Evolutionary conservation across 2,329 filamentous ascomycete species (phyloP), one percentile per base, ranked within the genome.

Genomic region (Diaporthe humulicola): DNA sequence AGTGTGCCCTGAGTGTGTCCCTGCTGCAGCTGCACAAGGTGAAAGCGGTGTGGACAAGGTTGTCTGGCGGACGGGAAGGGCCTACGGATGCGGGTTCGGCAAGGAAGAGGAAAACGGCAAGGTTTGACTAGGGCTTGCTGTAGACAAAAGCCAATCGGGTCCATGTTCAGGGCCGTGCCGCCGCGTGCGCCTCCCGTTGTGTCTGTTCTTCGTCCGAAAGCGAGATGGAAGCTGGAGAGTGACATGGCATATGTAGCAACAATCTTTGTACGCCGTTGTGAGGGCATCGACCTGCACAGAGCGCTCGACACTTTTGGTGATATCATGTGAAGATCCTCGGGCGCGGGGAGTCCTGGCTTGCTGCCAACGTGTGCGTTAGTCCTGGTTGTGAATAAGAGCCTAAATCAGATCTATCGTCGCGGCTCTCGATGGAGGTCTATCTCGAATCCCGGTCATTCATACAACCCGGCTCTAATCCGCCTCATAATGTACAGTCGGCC

Each of bases 1-100:
- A 25, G 78, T 85, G 9, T 85, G 84, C 73, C 81, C 82, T 2
- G 74, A 77, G n/a, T 84, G 82, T 36, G 77, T 76, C 9, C 64
- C 71, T 17, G 67, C 61, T 3, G 61, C 70, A 10, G 60, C 75
- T 7, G 25, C 30, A 17, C 45, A 56, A 22, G 33, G 45, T 19
- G 77, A 75, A 7, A 60, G 42, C 30, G 67, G 19, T 52, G 56
- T 38, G n/a, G 77, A 77, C 56, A 75, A 77, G 17, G 64, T 86
- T 22, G 75, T 73, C 14, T 82, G 80, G 81, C 73, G 72, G 5
- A 81, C 80, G 17, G 80, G 78, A 6, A 73, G 78, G 69, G 78
- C 74, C 25, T 79, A 77, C 38, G 80, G 80, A 30, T 81, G 79
- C 38, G 80, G 80, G 40, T 81, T 81, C 28, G 71, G 73, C 57